Percentiles rank a stretch among this genome's conserved stretches.
Evolutionary conservation across 495 filamentous ascomycete species (phyloP).

Genomic region (Apodospora peruviana): DNA sequence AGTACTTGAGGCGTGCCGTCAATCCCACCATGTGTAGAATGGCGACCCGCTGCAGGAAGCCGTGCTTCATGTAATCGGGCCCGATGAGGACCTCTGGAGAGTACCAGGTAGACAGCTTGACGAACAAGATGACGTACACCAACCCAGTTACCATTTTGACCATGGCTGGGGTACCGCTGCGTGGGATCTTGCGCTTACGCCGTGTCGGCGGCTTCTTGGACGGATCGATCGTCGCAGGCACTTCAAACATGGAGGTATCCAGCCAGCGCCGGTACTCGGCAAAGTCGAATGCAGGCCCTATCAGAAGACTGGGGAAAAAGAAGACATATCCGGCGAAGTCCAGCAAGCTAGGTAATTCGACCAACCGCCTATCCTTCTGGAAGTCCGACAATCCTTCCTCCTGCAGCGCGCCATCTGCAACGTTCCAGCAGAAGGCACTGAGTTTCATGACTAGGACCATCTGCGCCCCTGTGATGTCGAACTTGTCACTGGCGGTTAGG

Average conservation of each 20-base stretch:
- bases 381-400: conserved; percentile 74
- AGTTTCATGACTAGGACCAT: conserved; percentile 99
- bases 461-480: conserved; percentile 94
- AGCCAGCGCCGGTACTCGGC: conserved; percentile 89
- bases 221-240: conserved; percentile 71
- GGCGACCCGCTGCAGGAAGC: conserved; percentile 66
- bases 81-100: conserved; percentile 51
- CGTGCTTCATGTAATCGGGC: conserved; percentile 55
- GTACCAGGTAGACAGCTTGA: conserved; percentile 68
- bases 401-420: conserved; percentile 80
- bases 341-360: conserved; percentile 62
- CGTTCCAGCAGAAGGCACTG: conserved; percentile 95
- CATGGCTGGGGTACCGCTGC: conserved; percentile 79
- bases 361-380: conserved; percentile 77
- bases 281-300: conserved; percentile 88
- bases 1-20: conserved; percentile 81
- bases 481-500: conserved; percentile 57
- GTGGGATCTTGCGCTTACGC: conserved; percentile 90
- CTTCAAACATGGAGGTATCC: conserved; percentile 87
- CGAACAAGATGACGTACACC: conserved; percentile 71
- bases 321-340: conserved; percentile 87
- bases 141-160: conserved; percentile 68
- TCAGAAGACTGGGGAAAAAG: conserved; percentile 88
- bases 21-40: conserved; percentile 78
- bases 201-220: conserved; percentile 76